phyloP scores from a whole-genome alignment of 805 yeast genomes.

The Torulaspora delbrueckii region DNA sequence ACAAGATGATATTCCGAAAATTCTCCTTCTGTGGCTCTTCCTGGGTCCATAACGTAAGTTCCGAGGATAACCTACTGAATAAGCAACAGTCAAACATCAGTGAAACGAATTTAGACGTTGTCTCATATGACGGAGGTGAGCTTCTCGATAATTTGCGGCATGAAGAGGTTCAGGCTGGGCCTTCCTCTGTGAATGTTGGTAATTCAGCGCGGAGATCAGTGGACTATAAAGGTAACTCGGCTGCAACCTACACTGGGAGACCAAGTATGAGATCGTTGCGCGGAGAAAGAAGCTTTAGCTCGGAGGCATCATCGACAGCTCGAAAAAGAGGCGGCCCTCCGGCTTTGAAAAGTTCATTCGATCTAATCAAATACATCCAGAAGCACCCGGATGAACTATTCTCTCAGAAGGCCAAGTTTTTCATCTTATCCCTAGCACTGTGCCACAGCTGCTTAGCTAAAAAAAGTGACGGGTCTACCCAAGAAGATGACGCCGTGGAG shows the following conservation, averaged over 20 bases:
- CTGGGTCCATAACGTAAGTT: slow-evolving; percentile 77
- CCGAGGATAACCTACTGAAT: slow-evolving; percentile 1
- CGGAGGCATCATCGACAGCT: neutral
- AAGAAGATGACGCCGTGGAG: slow-evolving; percentile 47
- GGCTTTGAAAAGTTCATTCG: slow-evolving; percentile 52
- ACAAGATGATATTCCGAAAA: slow-evolving; percentile 86
- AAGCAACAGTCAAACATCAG: neutral
- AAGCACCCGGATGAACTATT: slow-evolving; percentile 63
- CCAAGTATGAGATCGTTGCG: slow-evolving; percentile 51
- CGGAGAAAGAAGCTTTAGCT: slow-evolving; percentile 6
- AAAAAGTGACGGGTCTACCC: slow-evolving; percentile 22
- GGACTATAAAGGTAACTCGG: slow-evolving; percentile 41
- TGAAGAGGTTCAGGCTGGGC: neutral
- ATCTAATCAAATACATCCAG: slow-evolving; percentile 66
- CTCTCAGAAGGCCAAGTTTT: slow-evolving; percentile 70
- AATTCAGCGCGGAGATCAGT: slow-evolving; percentile 32
- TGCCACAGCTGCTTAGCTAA: slow-evolving; percentile 90
- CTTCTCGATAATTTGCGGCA: slow-evolving; percentile 2
- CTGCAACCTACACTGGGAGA: slow-evolving; percentile 44
- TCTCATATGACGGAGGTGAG: slow-evolving; percentile 23
- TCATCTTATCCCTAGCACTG: slow-evolving; percentile 72
- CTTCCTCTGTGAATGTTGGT: neutral
- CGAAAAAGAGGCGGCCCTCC: slow-evolving; percentile 13
- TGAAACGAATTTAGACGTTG: slow-evolving; percentile 20
- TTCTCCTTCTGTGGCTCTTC: slow-evolving; percentile 82